These are phyloP conservation scores for Paramyrothecium sp. DNA, from an alignment of 2,329 filamentous ascomycete genomes.

Conservation along the genomic window DNA sequence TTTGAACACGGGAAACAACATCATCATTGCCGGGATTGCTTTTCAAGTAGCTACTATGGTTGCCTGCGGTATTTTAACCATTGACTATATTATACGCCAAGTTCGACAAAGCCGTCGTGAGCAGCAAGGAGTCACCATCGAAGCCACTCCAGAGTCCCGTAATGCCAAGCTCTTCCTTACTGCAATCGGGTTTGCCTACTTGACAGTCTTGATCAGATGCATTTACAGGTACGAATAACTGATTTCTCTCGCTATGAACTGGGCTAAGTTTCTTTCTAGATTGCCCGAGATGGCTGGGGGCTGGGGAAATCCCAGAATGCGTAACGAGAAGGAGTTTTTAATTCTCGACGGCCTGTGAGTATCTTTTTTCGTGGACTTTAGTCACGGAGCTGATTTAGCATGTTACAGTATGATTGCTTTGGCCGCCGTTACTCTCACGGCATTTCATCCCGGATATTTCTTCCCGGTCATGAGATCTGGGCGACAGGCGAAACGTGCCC, in stretches of 20 bases:
- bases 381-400: background rate
- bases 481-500: background rate
- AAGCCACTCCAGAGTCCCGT: background rate
- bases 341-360: background rate
- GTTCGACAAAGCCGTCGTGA: background rate
- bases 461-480: background rate
- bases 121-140: background rate
- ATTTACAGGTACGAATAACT: background rate
- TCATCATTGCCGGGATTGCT: background rate
- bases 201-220: background rate
- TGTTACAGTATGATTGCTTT: background rate
- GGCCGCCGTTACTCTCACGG: background rate
- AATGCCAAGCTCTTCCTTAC: background rate
- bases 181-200: background rate
- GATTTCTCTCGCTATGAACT: background rate
- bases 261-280: background rate
- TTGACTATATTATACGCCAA: background rate
- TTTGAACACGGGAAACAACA: background rate
- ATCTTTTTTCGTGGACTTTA: too few species aligned
- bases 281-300: background rate
- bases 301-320: background rate
- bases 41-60: constrained; percentile 1
- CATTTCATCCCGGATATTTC: background rate
- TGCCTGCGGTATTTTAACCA: background rate
- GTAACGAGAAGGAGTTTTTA: background rate